These are phyloP conservation scores for Lactarius sp. DNA, from an alignment of 768 basidiomycete species.

Conservation along the genomic window DNA sequence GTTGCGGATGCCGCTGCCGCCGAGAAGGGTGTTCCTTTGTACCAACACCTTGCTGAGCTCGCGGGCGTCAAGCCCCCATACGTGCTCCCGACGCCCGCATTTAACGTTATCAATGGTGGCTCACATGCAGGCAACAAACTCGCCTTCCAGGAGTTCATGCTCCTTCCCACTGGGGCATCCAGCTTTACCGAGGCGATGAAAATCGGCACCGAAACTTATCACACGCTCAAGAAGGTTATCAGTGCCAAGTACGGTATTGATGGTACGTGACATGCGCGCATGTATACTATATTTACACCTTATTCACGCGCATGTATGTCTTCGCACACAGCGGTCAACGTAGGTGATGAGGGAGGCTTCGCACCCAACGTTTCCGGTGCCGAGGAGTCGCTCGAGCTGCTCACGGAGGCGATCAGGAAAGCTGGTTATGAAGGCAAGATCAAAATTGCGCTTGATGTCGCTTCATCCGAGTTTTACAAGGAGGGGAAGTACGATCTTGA, in stretches of 20 bases:
- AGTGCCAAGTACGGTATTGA: slow-evolving; percentile 98
- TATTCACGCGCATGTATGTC: slow-evolving; percentile 20
- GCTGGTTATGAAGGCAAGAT: slow-evolving; percentile 98
- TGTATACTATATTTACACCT: slow-evolving; percentile 12
- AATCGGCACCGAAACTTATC: slow-evolving; percentile 97
- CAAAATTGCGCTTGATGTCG: slow-evolving; percentile 97
- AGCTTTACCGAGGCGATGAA: slow-evolving; percentile 97
- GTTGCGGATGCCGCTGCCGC: slow-evolving; percentile 90
- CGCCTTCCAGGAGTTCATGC: slow-evolving; percentile 99
- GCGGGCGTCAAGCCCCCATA: slow-evolving; percentile 94
- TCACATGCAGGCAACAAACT: slow-evolving; percentile 99
- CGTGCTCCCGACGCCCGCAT: slow-evolving; percentile 85
- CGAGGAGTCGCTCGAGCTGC: slow-evolving; percentile 94
- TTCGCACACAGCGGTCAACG: slow-evolving; percentile 77
- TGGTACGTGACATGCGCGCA: slow-evolving; percentile 46
- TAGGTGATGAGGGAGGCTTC: slow-evolving; percentile 99
- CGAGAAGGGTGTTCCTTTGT: slow-evolving; percentile 92
- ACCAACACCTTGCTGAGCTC: slow-evolving; percentile 93
- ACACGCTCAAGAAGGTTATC: slow-evolving; percentile 98
- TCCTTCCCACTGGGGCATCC: slow-evolving; percentile 88
- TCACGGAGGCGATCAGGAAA: slow-evolving; percentile 94
- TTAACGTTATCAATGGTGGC: slow-evolving; percentile 99
- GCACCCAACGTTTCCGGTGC: slow-evolving; percentile 97
- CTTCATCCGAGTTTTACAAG: slow-evolving; percentile 99
- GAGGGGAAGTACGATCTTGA: slow-evolving; percentile 99